Base-by-base conservation (phyloP, 1,284 basidiomycete genomes). In the Kwoniella shivajii region DNA sequence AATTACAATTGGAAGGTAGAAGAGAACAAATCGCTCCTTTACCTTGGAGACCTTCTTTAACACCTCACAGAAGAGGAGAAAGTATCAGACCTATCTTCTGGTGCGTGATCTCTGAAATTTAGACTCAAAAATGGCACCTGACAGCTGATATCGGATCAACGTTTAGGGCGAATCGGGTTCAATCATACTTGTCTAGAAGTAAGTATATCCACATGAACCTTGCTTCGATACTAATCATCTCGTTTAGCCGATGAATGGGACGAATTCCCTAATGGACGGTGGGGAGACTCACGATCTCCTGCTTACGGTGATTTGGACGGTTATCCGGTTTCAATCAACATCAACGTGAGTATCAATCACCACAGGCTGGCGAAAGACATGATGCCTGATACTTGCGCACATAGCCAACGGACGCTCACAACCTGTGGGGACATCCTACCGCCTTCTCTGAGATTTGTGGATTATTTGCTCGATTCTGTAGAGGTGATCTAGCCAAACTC, bases 181-280 rank as follows among this genome's bases (percentile, higher is more conserved):
- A 91, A 72, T 95, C 91, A 3, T 95, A 95, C 75, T 81, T 95
- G 39, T 90, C 90, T 14, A 87, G 93, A 50, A 95, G 76, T 48
- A 64, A 70, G 48, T 67, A 59, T n/a, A 26, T 44, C 31, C 38
- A 9, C 10, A 42, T 10, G 5, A 3, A 5, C 27, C 9, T 30
- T 18, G 44, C 49, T 48, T 20, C 10, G 5, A n/a, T n/a, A n/a
- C n/a, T n/a, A n/a, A 9, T 42, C 18, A 26, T 16, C 37, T 7
- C 13, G 7, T 30, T 43, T 34, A 67, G 68, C 92, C 22, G 90
- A 92, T 74, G 90, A 93, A 71, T 99, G 95, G 95, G 96, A 99
- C 78, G 95, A 99, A 79, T 99, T 97, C 78, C 95, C 95, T 51
- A 99, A 99, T 78, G 96, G 95, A 62, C 90, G 95, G 65, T 99